Percentiles rank a stretch among this genome's conserved stretches.
These are phyloP conservation scores for Paecilomyces niveus DNA, from an alignment of 2,329 filamentous ascomycete genomes.

Conservation along the genomic window DNA sequence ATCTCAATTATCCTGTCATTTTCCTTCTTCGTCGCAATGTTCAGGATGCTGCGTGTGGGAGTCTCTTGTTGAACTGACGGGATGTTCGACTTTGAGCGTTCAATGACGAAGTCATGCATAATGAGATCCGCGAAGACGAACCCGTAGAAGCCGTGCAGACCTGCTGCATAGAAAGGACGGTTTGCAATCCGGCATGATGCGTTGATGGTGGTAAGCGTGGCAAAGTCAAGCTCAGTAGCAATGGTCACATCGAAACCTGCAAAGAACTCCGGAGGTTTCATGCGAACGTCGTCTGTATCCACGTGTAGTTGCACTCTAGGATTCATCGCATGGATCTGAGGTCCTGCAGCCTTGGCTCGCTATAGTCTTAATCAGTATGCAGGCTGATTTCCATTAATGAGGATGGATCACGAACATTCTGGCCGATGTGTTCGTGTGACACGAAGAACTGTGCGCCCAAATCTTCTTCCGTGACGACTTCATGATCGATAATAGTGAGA, in stretches of 20 bases:
- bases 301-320: slow-evolving; percentile 72
- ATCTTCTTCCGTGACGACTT: slow-evolving; percentile 68
- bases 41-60: slow-evolving; percentile 66
- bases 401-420: slow-evolving; percentile 48
- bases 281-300: slow-evolving; percentile 60
- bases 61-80: slow-evolving; percentile 60
- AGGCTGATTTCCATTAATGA: neutral
- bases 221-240: slow-evolving; percentile 76
- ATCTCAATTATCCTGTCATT: slow-evolving; percentile 71
- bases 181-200: slow-evolving; percentile 72
- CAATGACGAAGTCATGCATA: slow-evolving; percentile 80
- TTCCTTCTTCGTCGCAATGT: slow-evolving; percentile 61
- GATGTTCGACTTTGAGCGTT: slow-evolving; percentile 75
- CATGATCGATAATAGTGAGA: slow-evolving; percentile 79
- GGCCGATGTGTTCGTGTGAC: slow-evolving; percentile 63
- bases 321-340: slow-evolving; percentile 78
- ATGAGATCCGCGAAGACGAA: slow-evolving; percentile 94
- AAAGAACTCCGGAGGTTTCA: slow-evolving; percentile 69
- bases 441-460: slow-evolving; percentile 80
- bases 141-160: slow-evolving; percentile 82
- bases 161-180: slow-evolving; percentile 81
- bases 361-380: slow-evolving; percentile 21
- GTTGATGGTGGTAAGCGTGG: slow-evolving; percentile 71
- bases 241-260: slow-evolving; percentile 76
- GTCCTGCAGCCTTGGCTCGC: slow-evolving; percentile 72